A percentile compares a stretch with the other conserved stretches of the same genome.
These are phyloP conservation scores for Diplodia corticola DNA, from an alignment of 2,329 filamentous ascomycete species.

Conservation along the genomic window DNA sequence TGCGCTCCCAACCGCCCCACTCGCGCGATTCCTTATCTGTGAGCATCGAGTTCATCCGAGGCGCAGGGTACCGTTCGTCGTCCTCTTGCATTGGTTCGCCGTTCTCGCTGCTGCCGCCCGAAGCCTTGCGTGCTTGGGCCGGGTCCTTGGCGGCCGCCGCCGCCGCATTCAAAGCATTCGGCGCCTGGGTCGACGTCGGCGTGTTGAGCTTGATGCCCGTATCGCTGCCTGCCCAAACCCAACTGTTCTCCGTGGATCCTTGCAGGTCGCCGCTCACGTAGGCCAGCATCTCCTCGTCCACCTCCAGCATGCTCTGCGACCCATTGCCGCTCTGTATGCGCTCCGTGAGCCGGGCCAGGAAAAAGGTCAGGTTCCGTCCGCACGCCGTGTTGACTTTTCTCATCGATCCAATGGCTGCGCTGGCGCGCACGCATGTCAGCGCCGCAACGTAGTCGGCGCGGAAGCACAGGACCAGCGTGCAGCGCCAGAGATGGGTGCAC, in stretches of 20 bases:
- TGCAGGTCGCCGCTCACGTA: constrained; percentile 88
- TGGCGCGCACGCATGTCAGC: constrained; percentile 69
- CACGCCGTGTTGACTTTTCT: constrained; percentile 75
- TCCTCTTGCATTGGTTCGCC: constrained; percentile 38
- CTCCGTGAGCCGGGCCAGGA: constrained; percentile 66
- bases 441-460: constrained; percentile 72
- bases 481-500: constrained; percentile 84
- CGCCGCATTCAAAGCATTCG: constrained; percentile 21
- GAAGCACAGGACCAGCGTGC: constrained; percentile 75
- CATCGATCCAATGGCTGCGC: constrained; percentile 68
- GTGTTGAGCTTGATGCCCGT: constrained; percentile 33
- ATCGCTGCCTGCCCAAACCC: constrained; percentile 70
- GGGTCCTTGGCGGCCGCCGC: neutral
- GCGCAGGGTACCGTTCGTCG: constrained; percentile 40
- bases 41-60: constrained; percentile 53
- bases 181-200: constrained; percentile 5
- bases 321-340: constrained; percentile 49
- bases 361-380: constrained; percentile 80
- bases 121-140: neutral
- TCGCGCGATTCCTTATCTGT: constrained; percentile 61
- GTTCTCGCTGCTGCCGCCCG: constrained; percentile 30
- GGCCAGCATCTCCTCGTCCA: constrained; percentile 84
- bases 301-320: constrained; percentile 48
- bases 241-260: constrained; percentile 71
- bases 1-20: constrained; percentile 78